Conservation (phyloP, 2,329 filamentous ascomycete species). For the Dothiorella sarmentorum region DNA sequence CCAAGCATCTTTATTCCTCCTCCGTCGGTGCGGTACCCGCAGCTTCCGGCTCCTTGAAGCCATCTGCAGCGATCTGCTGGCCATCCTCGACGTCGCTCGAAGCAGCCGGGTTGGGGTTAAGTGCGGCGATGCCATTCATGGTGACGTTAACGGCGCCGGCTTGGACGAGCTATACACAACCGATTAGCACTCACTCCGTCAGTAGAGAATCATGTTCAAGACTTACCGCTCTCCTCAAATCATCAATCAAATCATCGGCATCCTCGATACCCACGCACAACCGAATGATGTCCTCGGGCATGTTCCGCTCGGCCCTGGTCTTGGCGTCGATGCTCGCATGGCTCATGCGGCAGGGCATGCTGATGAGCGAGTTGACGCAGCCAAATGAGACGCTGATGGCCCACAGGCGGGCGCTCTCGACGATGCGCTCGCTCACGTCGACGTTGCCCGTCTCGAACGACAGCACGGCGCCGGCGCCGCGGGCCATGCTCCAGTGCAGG, state of each 20-base stretch:
- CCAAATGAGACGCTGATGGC: conserved; percentile 97
- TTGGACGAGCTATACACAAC: conserved; percentile 64
- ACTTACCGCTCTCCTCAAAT: conserved; percentile 85
- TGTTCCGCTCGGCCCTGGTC: conserved; percentile 77
- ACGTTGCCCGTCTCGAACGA: conserved; percentile 94
- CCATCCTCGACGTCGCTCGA: neutral
- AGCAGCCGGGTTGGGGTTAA: conserved; percentile 21
- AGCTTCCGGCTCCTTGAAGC: conserved; percentile 17
- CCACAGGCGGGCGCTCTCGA: conserved; percentile 87
- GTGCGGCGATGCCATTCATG: conserved; percentile 74
- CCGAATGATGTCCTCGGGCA: conserved; percentile 96
- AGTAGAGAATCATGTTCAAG: neutral
- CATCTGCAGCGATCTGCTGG: conserved; percentile 17
- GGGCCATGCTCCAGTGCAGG: conserved; percentile 91
- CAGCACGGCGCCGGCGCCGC: conserved; percentile 88
- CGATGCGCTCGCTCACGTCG: conserved; percentile 80
- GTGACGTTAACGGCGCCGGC: conserved; percentile 88
- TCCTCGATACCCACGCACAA: conserved; percentile 97
- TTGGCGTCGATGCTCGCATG: conserved; percentile 97
- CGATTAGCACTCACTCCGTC: conserved; percentile 19
- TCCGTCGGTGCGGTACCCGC: conserved; percentile 9
- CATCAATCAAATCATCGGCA: conserved; percentile 84
- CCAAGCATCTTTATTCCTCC: neutral
- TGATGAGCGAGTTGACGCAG: conserved; percentile 97
- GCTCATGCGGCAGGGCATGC: conserved; percentile 99